Evolutionary conservation across 169 alveolate genomes (phyloP).

Genomic region (Sarcocystis neurona): DNA sequence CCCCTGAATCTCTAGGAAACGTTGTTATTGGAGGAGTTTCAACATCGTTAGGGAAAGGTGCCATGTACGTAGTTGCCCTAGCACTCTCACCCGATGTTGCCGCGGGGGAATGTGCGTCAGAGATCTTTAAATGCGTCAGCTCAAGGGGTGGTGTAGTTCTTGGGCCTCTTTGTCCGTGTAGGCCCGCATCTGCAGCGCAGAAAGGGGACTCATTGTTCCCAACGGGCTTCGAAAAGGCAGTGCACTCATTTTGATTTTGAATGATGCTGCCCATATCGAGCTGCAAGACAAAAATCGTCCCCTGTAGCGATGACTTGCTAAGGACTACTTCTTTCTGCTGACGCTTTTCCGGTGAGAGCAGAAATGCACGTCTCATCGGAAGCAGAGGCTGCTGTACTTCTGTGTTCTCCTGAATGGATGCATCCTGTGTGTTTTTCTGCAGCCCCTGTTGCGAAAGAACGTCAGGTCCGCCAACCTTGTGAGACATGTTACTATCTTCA

Average conservation of each 20-base stretch:
- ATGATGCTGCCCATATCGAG: neutral
- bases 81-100: no score
- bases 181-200: neutral
- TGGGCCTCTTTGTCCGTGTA: neutral
- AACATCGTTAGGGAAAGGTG: no score
- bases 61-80: no score
- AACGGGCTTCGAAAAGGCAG: neutral
- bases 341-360: constrained; percentile 5
- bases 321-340: neutral
- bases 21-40: no score
- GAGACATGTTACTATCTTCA: no score
- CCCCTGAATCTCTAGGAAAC: no score
- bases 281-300: neutral
- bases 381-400: neutral
- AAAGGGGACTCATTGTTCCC: neutral
- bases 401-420: neutral
- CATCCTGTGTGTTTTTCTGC: neutral
- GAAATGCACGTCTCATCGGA: constrained; percentile 6
- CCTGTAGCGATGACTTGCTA: neutral
- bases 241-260: neutral
- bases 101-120: no score
- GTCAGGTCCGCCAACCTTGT: neutral
- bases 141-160: neutral
- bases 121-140: no score
- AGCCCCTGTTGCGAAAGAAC: neutral